Base-by-base conservation (phyloP, 164 flowering plant genomes). In the Kalanchoe fedtschenkoi region DNA sequence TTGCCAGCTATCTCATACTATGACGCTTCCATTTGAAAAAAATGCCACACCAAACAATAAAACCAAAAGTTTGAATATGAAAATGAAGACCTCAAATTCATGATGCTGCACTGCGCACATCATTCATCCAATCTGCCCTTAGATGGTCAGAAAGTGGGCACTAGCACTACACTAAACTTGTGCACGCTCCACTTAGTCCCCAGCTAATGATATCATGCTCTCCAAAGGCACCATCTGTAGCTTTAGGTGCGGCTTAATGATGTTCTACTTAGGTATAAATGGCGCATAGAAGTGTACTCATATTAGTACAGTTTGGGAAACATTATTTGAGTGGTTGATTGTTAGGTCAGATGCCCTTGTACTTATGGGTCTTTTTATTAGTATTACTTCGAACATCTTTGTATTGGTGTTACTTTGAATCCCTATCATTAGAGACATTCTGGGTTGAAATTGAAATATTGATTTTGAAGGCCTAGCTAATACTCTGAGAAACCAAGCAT, bases 1-100 rank as follows among this genome's bases (percentile, higher is more conserved):
- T 46, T 46, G 28, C 26, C 53, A 46, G 53, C 53, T 46, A 46
- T 46, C 53, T 46, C 53, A 46, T 19, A 21, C 53, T 46, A 43
- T 43, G 47, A 43, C n/a, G 24, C n/a, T 19, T n/a, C 6, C 21
- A 7, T 44, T 44, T 42, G 46, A 42, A 42, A 42, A 42, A 10
- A n/a, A n/a, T n/a, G n/a, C n/a, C n/a, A n/a, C n/a, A n/a, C n/a
- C n/a, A n/a, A 44, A 1, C n/a, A 47, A 47, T 3, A 0, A 47
- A 9, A 47, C 2, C 29, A 19, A 2, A 47, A 5, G 54, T 22
- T 21, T 47, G 28, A 47, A 7, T 22, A 29, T 47, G 54, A 47
- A 47, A 21, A 11, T 22, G 28, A 21, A 47, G 54, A 22, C 54
- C 54, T 22, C 21, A 47, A 47, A 21, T 3, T 47, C 14, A 47